phyloP scores from a whole-genome alignment of 345 rosid species.

The Microthlaspi erraticum region DNA sequence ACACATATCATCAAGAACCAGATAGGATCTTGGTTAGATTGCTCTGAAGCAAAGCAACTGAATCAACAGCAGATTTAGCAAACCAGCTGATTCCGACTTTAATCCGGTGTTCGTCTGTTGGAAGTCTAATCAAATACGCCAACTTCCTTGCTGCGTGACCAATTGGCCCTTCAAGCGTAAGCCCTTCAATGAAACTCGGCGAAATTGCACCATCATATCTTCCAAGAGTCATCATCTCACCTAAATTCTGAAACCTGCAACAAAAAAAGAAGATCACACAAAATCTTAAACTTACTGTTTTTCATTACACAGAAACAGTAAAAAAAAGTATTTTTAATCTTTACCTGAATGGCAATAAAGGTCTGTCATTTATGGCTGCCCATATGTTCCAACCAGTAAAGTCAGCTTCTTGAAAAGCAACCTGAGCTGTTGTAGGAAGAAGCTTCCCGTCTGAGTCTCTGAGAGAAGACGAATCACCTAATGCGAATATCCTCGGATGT shows the following conservation, averaged over 20 bases:
- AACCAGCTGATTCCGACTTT: slow-evolving; percentile 96
- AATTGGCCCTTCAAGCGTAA: slow-evolving; percentile 84
- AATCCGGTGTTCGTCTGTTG: slow-evolving; percentile 88
- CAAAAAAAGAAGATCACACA: not conserved
- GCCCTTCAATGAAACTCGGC: slow-evolving; percentile 87
- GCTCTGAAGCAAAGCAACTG: slow-evolving; percentile 75
- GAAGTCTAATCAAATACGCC: slow-evolving; percentile 83
- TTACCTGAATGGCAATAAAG: slow-evolving; percentile 89
- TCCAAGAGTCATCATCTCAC: slow-evolving; percentile 97
- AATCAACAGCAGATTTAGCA: slow-evolving; percentile 74
- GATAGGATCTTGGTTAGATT: slow-evolving; percentile 68
- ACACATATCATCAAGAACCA: slow-evolving; percentile 46
- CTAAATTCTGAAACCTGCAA: slow-evolving; percentile 84
- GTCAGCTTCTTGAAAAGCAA: slow-evolving; percentile 98
- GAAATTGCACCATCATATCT: slow-evolving; percentile 84
- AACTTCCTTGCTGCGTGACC: slow-evolving; percentile 90
- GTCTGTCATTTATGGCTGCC: slow-evolving; percentile 93
- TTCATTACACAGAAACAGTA: slow-evolving; percentile 16
- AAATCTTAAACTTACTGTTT: not conserved
- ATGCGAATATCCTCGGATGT: slow-evolving; percentile 88
- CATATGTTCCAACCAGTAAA: slow-evolving; percentile 96
- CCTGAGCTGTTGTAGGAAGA: slow-evolving; percentile 98
- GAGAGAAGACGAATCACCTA: slow-evolving; percentile 86
- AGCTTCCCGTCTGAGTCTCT: slow-evolving; percentile 80
- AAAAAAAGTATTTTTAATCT: not conserved